phyloP scores from a whole-genome alignment of 768 basidiomycete species.

The Lactarius hatsudake region DNA sequence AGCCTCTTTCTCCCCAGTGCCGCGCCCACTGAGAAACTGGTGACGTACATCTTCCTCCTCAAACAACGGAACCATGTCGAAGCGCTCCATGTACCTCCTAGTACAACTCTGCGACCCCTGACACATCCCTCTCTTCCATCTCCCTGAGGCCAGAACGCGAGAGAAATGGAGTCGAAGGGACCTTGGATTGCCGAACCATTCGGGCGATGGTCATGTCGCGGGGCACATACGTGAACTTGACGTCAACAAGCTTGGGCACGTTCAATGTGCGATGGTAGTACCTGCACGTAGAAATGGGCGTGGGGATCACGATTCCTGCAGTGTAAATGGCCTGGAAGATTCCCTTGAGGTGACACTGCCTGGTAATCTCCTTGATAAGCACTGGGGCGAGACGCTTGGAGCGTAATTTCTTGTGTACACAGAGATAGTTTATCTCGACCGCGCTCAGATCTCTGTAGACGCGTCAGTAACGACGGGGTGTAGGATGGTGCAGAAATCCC shows the following conservation, averaged over 20 bases:
- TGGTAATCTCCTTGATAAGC: conserved; percentile 95
- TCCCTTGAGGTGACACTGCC: conserved; percentile 84
- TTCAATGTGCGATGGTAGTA: conserved; percentile 93
- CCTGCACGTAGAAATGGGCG: conserved; percentile 86
- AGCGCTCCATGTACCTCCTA: conserved; percentile 76
- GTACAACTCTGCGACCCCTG: conserved; percentile 68
- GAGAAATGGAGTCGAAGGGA: conserved; percentile 50
- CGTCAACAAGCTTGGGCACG: conserved; percentile 86
- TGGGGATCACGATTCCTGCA: conserved; percentile 89
- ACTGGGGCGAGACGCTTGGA: conserved; percentile 94
- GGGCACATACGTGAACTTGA: conserved; percentile 85
- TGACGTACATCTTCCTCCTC: conserved; percentile 77
- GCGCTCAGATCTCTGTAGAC: conserved; percentile 58
- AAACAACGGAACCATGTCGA: conserved; percentile 77
- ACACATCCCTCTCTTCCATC: conserved; percentile 79
- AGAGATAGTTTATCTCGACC: conserved; percentile 96
- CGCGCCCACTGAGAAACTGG: conserved; percentile 84
- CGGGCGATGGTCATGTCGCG: conserved; percentile 88
- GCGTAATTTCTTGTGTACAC: conserved; percentile 95
- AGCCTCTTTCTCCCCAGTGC: conserved; percentile 50
- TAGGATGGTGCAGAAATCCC: conserved; percentile 32
- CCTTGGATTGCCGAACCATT: conserved; percentile 73
- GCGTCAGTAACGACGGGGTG: conserved; percentile 14
- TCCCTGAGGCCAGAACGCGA: conserved; percentile 68
- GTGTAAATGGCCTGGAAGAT: conserved; percentile 98